Conservation (phyloP, 2,329 filamentous ascomycete species). For the Colletotrichum euphorbiae region DNA sequence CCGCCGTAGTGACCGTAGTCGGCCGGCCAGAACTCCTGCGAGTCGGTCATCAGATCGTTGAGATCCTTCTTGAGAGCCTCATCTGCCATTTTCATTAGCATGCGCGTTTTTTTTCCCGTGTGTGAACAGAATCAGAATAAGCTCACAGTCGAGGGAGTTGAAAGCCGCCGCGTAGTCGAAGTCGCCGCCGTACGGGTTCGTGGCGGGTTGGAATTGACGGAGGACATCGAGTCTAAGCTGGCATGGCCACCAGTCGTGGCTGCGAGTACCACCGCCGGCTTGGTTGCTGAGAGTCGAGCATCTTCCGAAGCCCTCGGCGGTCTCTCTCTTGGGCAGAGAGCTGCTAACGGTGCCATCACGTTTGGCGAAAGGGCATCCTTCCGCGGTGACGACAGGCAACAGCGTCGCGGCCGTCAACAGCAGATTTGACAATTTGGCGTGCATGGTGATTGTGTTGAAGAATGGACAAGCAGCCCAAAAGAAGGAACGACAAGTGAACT, state of each 20-base stretch:
- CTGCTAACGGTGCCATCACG: constrained; percentile 29
- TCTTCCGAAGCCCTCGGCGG: constrained; percentile 21
- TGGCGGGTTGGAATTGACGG: constrained; percentile 73
- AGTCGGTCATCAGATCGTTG: constrained; percentile 78
- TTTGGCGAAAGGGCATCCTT: constrained; percentile 35
- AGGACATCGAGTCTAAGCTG: constrained; percentile 76
- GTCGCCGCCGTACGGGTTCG: constrained; percentile 72
- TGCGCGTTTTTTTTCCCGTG: fast-evolving
- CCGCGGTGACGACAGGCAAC: constrained; percentile 19
- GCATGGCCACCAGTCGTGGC: constrained; percentile 81
- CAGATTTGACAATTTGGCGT: constrained; percentile 33
- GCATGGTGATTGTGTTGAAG: constrained; percentile 9
- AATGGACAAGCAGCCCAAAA: background rate
- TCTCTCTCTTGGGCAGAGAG: constrained; percentile 28
- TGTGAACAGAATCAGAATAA: too few species aligned
- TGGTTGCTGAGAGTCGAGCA: constrained; percentile 48
- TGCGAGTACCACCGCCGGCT: constrained; percentile 74
- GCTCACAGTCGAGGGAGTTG: constrained; percentile 71
- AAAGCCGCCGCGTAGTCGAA: constrained; percentile 81
- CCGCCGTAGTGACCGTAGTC: constrained; percentile 86
- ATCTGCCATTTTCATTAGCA: constrained; percentile 46
- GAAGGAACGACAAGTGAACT: constrained; percentile 2
- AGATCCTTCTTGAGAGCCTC: constrained; percentile 80
- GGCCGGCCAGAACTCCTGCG: constrained; percentile 84
- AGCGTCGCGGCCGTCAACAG: constrained; percentile 31